Percentiles rank a stretch among this genome's conserved stretches.
Evolutionary conservation across 2,329 filamentous ascomycete genomes (phyloP).

Genomic region (Trichoderma sp.): DNA sequence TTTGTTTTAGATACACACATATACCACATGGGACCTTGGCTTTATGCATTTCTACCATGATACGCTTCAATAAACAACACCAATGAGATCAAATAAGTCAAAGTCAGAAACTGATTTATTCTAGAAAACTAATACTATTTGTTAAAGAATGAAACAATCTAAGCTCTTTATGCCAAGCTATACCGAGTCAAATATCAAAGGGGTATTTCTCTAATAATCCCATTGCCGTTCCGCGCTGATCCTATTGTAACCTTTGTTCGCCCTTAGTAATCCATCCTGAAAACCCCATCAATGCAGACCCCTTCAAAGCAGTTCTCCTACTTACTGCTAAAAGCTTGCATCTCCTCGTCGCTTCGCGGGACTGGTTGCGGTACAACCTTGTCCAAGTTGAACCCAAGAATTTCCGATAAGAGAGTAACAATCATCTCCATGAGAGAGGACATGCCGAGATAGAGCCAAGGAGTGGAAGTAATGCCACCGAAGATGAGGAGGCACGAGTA

Average conservation of each 20-base stretch:
- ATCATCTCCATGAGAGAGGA: slow-evolving; percentile 39
- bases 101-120: not conserved
- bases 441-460: slow-evolving; percentile 37
- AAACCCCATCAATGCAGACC: not conserved
- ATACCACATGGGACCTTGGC: not conserved
- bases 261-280: slow-evolving; percentile 11
- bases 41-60: not conserved
- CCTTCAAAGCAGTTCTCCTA: not conserved
- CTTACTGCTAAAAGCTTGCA: slow-evolving; percentile 12
- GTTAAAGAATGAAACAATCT: not conserved
- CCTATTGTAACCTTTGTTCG: slow-evolving; percentile 7
- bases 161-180: not conserved
- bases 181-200: not conserved
- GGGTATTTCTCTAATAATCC: slow-evolving; percentile 3
- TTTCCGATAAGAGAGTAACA: slow-evolving; percentile 34
- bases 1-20: not conserved
- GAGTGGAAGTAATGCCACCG: slow-evolving; percentile 29
- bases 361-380: slow-evolving; percentile 24
- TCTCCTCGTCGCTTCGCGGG: slow-evolving; percentile 22
- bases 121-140: not conserved
- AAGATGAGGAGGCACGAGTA: slow-evolving; percentile 36
- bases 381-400: slow-evolving; percentile 34
- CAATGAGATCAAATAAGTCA: not conserved
- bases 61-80: not conserved
- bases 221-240: slow-evolving; percentile 10